Evolutionary conservation across 257 asterid species (phyloP).

Genomic region (Solanum gandarillasii): DNA sequence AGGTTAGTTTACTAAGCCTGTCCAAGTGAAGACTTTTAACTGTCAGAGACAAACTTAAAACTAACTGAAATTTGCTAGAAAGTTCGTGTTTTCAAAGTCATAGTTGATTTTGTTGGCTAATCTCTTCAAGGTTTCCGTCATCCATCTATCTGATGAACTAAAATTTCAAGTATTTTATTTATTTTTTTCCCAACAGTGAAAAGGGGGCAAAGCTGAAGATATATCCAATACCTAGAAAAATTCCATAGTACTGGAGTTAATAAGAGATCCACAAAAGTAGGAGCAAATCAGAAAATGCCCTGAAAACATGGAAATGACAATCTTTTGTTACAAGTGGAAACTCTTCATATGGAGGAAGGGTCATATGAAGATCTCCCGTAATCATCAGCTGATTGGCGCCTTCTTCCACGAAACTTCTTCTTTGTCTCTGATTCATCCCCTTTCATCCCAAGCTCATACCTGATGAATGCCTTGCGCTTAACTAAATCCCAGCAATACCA

Average conservation of each 20-base stretch:
- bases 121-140: neutral
- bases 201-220: neutral
- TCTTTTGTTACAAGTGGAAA: neutral
- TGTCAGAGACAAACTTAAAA: neutral
- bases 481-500: conserved; percentile 7
- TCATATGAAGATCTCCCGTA: conserved; percentile 32
- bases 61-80: neutral
- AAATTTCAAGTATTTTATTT: neutral
- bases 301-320: neutral
- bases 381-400: conserved; percentile 14
- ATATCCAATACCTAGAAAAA: neutral
- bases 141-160: neutral
- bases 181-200: neutral
- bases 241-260: neutral
- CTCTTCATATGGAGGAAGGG: conserved; percentile 22
- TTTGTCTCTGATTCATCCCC: conserved; percentile 38
- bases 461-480: neutral
- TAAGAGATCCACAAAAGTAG: neutral
- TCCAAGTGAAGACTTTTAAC: neutral
- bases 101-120: neutral
- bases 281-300: neutral
- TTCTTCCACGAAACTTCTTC: conserved; percentile 30
- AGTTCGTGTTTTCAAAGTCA: neutral
- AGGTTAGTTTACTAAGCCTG: conserved; percentile 30
- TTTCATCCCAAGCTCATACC: conserved; percentile 18